A percentile compares a stretch with the other conserved stretches of the same genome.
phyloP scores from a whole-genome alignment of 108 stramenopile species.

The Pseudonitzschia multistriata region DNA sequence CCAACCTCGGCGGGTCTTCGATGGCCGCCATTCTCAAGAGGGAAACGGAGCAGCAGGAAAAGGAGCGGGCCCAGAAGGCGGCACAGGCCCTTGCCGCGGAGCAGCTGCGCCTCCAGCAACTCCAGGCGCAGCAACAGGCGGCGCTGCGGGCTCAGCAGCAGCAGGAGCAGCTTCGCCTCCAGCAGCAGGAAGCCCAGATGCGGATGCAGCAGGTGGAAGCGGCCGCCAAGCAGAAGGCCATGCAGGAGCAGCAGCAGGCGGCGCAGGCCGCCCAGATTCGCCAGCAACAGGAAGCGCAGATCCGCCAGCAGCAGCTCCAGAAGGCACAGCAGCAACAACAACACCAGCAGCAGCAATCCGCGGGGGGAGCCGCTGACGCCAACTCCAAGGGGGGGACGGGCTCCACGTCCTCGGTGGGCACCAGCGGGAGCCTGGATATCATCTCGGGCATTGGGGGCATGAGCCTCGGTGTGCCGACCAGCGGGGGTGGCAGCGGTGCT shows the following conservation, averaged over 20 bases:
- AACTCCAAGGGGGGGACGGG: not conserved
- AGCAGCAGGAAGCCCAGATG: slow-evolving; percentile 64
- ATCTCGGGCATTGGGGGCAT: slow-evolving; percentile 66
- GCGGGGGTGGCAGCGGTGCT: slow-evolving; percentile 23
- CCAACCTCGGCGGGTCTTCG: slow-evolving; percentile 60
- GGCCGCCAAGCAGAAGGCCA: slow-evolving; percentile 47
- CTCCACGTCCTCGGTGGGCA: not conserved
- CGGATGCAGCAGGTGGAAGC: slow-evolving; percentile 48
- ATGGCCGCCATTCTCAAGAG: slow-evolving; percentile 91
- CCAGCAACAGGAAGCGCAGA: slow-evolving; percentile 59
- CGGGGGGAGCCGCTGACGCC: not conserved
- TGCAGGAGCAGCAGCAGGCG: slow-evolving; percentile 48
- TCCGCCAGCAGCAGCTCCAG: slow-evolving; percentile 62
- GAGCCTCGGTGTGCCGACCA: slow-evolving; percentile 10
- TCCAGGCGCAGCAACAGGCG: too few relatives aligned
- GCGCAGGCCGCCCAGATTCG: slow-evolving; percentile 40
- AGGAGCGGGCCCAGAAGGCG: slow-evolving; percentile 69
- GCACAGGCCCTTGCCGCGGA: slow-evolving; percentile 1
- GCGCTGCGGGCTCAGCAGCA: slow-evolving; percentile 54
- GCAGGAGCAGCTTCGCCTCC: slow-evolving; percentile 38
- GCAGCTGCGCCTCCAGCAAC: slow-evolving; percentile 59
- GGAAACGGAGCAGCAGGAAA: slow-evolving; percentile 84
- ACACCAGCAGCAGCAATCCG: slow-evolving; percentile 43
- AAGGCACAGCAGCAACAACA: slow-evolving; percentile 46
- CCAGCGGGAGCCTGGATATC: slow-evolving; percentile 12